phyloP scores from a whole-genome alignment of 2,329 filamentous ascomycete genomes.

The Apiospora arundinis region DNA sequence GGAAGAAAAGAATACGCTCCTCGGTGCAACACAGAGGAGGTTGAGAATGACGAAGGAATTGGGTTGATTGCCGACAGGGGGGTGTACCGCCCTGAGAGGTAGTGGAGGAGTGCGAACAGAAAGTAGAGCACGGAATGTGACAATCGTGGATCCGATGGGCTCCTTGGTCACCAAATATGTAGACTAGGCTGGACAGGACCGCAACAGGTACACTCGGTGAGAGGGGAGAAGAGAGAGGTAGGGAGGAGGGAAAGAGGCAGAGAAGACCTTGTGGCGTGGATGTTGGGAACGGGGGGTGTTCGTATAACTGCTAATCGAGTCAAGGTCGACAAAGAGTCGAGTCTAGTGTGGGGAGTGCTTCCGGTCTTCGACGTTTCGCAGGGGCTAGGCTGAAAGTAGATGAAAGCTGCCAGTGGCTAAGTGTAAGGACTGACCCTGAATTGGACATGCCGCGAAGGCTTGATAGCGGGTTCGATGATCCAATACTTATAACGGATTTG shows the following conservation, averaged over 20 bases:
- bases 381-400: constrained; percentile 6
- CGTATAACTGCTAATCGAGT: neutral
- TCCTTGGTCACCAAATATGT: constrained; percentile 12
- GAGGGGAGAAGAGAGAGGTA: neutral
- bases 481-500: constrained; percentile 18
- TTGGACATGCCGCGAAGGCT: constrained; percentile 15
- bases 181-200: constrained; percentile 12
- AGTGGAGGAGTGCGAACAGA: constrained; percentile 12
- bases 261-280: constrained; percentile 12
- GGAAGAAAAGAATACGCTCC: constrained; percentile 7
- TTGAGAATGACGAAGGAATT: constrained; percentile 17
- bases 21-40: constrained; percentile 10
- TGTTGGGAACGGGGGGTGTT: neutral
- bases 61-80: constrained; percentile 19
- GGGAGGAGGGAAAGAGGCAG: neutral
- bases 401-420: constrained; percentile 9
- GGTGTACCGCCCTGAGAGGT: neutral
- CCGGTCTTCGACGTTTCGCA: neutral
- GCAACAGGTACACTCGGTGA: constrained; percentile 16
- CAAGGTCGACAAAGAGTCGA: neutral
- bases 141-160: constrained; percentile 14
- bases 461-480: constrained; percentile 19
- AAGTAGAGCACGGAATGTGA: constrained; percentile 12
- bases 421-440: constrained; percentile 13
- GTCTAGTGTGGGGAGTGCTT: constrained; percentile 11